These are phyloP conservation scores for Mucor circinelloides DNA, from an alignment of 371 early-diverging fungal genomes.

Conservation along the genomic window DNA sequence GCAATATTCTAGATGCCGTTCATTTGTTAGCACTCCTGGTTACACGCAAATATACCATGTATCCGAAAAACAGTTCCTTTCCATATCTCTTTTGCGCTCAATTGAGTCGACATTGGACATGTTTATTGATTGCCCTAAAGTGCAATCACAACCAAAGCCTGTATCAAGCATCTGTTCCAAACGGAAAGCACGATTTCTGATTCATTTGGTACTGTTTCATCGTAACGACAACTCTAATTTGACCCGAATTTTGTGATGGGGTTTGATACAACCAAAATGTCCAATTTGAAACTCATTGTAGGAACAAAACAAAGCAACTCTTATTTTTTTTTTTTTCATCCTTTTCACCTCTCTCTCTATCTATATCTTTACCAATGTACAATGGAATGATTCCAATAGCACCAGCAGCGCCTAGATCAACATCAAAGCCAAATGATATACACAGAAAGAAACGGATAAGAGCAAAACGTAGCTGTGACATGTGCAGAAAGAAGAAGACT, in stretches of 20 bases:
- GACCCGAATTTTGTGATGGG: neutral
- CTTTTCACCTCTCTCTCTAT: neutral
- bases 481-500: constrained; percentile 30
- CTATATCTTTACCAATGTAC: neutral
- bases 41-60: too few relatives aligned
- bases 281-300: neutral
- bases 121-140: too few relatives aligned
- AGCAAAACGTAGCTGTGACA: constrained; percentile 32
- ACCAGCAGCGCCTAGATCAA: neutral
- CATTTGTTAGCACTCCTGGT: too few relatives aligned
- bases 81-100: too few relatives aligned
- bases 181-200: too few relatives aligned
- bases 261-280: neutral
- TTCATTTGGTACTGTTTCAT: neutral
- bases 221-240: neutral
- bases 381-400: constrained; percentile 27
- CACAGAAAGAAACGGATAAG: constrained; percentile 16
- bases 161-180: too few relatives aligned
- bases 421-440: neutral
- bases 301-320: neutral
- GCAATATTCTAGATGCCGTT: too few relatives aligned
- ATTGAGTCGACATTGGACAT: too few relatives aligned
- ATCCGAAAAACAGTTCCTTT: too few relatives aligned
- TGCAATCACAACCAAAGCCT: too few relatives aligned
- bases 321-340: neutral